Base-by-base conservation (phyloP, 2,329 filamentous ascomycete genomes). In the Fonsecaea pedrosoi region DNA sequence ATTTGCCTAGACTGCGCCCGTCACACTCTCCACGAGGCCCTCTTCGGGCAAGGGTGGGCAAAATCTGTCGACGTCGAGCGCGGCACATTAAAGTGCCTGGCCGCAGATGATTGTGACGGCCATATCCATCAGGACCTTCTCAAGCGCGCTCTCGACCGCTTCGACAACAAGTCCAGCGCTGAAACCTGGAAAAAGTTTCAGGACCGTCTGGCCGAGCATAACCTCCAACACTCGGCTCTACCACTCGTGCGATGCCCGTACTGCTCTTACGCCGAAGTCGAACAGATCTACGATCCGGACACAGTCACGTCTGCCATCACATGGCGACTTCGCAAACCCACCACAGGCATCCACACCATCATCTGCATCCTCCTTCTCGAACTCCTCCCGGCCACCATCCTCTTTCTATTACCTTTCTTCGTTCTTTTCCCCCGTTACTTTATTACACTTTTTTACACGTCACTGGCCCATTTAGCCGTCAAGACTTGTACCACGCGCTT, bases 31-130 rank as follows among this genome's bases (percentile, higher is more conserved):
- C 90, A 90, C 58, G 94, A 98, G 76, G 93, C 94, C 1, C 82
- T 98, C 0, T 98, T 96, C 76, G 95, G 95, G 0, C 95, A 98
- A 77, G 92, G 92, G 60, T 97, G 94, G 92, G 86, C 88, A 58
- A 89, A 90, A 66, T 95, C 87, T 73, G 90, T 97, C 72, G 86
- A 95, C 75, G 79, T 87, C 34, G 84, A 88, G 66, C 87, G 84
- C 42, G 91, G 91, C 42, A 93, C 92, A 0, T 83, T 98, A 62
- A 87, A 87, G 68, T 98, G 95, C 76, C 85, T 96, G n/a, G 92
- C 94, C 1, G 89, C 92, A 0, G 87, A 87, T n/a, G 81, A 80
- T 3, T 98, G 95, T 73, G 75, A 84, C 13, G 92, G 93, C n/a
- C 86, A 85, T 73, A 85, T 98, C 58, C 85, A 91, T 0, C 82